Conservation (phyloP, 495 filamentous ascomycete species). For the Podospora sp. region DNA sequence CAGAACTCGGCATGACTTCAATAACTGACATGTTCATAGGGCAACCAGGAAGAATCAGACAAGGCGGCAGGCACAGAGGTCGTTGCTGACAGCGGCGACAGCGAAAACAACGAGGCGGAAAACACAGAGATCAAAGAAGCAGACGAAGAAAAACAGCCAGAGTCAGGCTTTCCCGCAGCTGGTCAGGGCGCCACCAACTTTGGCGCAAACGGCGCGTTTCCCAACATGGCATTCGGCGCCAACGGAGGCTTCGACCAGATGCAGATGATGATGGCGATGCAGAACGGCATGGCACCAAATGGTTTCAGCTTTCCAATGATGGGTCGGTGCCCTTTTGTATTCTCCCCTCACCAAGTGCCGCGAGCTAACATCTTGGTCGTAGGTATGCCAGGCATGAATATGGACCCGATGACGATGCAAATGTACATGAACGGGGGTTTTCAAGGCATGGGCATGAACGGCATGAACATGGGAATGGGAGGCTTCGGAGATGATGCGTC, state of each 20-base stretch:
- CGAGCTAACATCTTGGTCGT: slow-evolving; percentile 26
- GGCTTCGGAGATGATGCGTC: slow-evolving; percentile 60
- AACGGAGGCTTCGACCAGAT: slow-evolving; percentile 67
- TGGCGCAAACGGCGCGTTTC: slow-evolving; percentile 56
- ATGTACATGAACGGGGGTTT: slow-evolving; percentile 83
- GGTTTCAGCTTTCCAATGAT: slow-evolving; percentile 75
- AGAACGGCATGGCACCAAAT: slow-evolving; percentile 68
- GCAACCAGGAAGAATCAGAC: background rate
- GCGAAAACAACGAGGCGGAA: slow-evolving; percentile 32
- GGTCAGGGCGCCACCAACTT: slow-evolving; percentile 47
- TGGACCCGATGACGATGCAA: slow-evolving; percentile 90
- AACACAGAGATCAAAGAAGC: slow-evolving; percentile 31
- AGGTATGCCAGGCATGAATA: slow-evolving; percentile 80
- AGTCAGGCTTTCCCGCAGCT: slow-evolving; percentile 27
- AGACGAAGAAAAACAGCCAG: slow-evolving; percentile 35
- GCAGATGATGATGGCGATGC: slow-evolving; percentile 72
- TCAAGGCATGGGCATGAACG: slow-evolving; percentile 86
- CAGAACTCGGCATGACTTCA: background rate
- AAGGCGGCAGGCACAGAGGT: background rate
- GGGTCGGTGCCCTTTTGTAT: slow-evolving; percentile 61
- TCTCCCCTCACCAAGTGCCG: background rate
- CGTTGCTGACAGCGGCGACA: slow-evolving; percentile 5
- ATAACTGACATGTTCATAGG: background rate
- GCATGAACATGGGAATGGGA: slow-evolving; percentile 86
- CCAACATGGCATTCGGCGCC: slow-evolving; percentile 66